Evolutionary conservation across 192 early-diverging fungal genomes (phyloP).

Genomic region (Umbelopsis ramanniana): DNA sequence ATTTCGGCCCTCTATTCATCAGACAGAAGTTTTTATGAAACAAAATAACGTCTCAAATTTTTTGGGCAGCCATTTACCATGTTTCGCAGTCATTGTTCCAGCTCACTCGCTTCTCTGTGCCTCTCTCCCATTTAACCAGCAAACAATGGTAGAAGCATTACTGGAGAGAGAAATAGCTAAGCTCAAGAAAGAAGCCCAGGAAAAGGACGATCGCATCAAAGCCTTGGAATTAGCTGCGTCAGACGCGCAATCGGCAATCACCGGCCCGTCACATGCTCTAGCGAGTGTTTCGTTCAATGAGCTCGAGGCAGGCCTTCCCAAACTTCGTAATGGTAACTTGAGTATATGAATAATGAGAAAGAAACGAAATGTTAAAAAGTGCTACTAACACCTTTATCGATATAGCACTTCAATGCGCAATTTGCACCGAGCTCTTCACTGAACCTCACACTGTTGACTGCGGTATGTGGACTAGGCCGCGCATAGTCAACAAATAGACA

Average conservation of each 20-base stretch:
- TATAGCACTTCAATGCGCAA: slow-evolving; percentile 1
- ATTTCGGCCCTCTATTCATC: too few species aligned
- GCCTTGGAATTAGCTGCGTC: not conserved
- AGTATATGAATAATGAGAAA: not conserved
- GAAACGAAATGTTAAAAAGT: not conserved
- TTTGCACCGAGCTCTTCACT: slow-evolving; percentile 11
- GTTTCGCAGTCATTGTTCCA: not conserved
- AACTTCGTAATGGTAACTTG: slow-evolving; percentile 13
- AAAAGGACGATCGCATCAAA: not conserved
- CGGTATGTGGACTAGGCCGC: not conserved
- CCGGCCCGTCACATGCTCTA: too few species aligned
- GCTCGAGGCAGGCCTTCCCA: not conserved
- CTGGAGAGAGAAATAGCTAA: not conserved
- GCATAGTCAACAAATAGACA: not conserved
- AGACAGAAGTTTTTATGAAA: too few species aligned
- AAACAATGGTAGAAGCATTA: slow-evolving; percentile 3
- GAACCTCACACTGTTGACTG: slow-evolving; percentile 22
- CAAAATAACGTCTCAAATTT: not conserved
- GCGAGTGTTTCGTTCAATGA: not conserved
- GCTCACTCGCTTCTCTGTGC: not conserved
- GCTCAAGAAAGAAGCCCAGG: not conserved
- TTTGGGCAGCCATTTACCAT: not conserved
- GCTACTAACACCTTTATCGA: not conserved
- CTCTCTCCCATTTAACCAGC: not conserved
- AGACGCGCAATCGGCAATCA: not conserved